These are phyloP conservation scores for Acacia concinna DNA, from an alignment of 331 rosid genomes.

Conservation along the genomic window DNA sequence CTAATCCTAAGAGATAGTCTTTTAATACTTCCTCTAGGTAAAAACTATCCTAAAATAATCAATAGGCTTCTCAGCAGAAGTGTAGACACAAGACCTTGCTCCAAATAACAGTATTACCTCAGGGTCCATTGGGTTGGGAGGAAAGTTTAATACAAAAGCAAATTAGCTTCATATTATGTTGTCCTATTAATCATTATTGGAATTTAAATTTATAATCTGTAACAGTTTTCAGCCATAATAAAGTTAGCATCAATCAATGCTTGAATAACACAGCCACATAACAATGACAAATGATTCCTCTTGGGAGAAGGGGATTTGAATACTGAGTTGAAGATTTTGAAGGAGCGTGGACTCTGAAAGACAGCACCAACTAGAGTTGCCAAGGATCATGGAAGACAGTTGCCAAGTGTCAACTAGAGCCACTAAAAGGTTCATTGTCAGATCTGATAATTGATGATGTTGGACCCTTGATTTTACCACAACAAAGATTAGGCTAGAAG, in stretches of 20 bases:
- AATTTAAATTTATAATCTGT: background rate
- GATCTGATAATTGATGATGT: background rate
- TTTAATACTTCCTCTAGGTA: background rate
- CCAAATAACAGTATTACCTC: background rate
- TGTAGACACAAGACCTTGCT: background rate
- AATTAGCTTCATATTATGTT: background rate
- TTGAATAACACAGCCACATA: background rate
- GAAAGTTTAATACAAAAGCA: background rate
- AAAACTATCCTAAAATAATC: background rate
- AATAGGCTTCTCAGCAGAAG: background rate
- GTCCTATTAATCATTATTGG: background rate
- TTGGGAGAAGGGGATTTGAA: background rate
- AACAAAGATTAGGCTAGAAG: background rate
- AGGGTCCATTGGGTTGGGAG: background rate
- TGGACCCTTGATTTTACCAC: background rate
- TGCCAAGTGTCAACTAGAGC: background rate
- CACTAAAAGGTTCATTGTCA: background rate
- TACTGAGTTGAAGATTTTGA: background rate
- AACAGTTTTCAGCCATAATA: background rate
- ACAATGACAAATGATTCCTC: background rate
- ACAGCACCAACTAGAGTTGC: background rate
- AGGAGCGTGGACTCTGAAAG: background rate
- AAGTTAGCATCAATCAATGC: background rate
- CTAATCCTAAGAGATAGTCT: background rate
- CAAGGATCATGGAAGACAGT: background rate